These are phyloP conservation scores for Penicillium psychrofluorescens DNA, from an alignment of 495 filamentous ascomycete species.

Conservation along the genomic window DNA sequence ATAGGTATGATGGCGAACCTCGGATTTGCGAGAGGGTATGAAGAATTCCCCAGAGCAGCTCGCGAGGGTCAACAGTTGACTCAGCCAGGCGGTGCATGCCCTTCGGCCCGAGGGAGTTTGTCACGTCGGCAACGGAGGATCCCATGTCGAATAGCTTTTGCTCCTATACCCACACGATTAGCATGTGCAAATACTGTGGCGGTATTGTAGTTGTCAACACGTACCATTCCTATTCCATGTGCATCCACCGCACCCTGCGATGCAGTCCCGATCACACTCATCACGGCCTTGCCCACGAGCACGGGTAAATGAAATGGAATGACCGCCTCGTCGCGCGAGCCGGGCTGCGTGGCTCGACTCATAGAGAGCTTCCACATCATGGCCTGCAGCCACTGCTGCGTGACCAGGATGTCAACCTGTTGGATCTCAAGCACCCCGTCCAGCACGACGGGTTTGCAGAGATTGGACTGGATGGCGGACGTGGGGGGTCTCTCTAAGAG, in stretches of 20 bases:
- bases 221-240: conserved; percentile 58
- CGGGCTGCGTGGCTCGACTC: conserved; percentile 43
- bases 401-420: conserved; percentile 54
- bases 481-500: conserved; percentile 29
- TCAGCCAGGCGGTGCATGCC: conserved; percentile 23
- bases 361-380: conserved; percentile 58
- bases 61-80: conserved; percentile 26
- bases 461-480: conserved; percentile 30
- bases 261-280: conserved; percentile 43
- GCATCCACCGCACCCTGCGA: conserved; percentile 49
- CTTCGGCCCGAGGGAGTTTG: conserved; percentile 25
- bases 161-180: conserved; percentile 17
- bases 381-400: conserved; percentile 55
- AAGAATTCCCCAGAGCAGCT: conserved; percentile 37
- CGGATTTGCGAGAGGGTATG: conserved; percentile 35
- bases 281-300: conserved; percentile 46
- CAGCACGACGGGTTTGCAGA: conserved; percentile 29
- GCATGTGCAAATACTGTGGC: neutral
- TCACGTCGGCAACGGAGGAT: conserved; percentile 29
- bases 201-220: conserved; percentile 4
- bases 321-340: conserved; percentile 33
- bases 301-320: conserved; percentile 55
- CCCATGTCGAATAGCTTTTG: conserved; percentile 38
- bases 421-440: conserved; percentile 48
- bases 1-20: conserved; percentile 38